Evolutionary conservation across 805 yeast genomes (phyloP), one percentile per base, ranked within the genome.

Genomic region (Candida sithepensis): DNA sequence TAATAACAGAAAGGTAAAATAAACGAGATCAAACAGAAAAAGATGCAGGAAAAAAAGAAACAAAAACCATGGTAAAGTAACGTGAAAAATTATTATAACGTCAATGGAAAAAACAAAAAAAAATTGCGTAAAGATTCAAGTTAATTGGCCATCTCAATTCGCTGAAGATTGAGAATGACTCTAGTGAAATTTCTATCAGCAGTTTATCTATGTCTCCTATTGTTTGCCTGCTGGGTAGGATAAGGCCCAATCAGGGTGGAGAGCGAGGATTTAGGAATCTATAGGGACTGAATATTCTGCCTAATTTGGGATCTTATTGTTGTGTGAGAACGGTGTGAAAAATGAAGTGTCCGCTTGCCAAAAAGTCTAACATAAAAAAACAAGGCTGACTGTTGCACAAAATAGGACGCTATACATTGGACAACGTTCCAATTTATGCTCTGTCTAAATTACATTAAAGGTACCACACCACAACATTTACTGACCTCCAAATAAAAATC

Each of bases 261-360:
- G 10, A 39, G 41, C 41, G 32, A 39, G 43, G 34, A 32, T 18
- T n/a, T n/a, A n/a, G n/a, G n/a, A n/a, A n/a, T n/a, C n/a, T 12
- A n/a, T 20, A 19, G 16, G 16, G 14, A 12, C 14, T 12, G 14
- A 30, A 30, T 30, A 30, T 7, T 30, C 34, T 30, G 34, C 16
- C 34, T 14, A 30, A 30, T 12, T 30, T 30, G 34, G 34, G 34
- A 30, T 24, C 69, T 68, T 37, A 61, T 71, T 41, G 64, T 77
- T 48, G 75, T 72, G 79, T 80, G 51, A 77, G 12, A n/a, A 9
- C 7, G 8, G 12, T 10, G 22, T 8, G 39, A 37, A 8, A 37
- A 20, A 20, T 8, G 10, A 7, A 24, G 9, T 24, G 28, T 24
- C 10, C 10, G 28, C n/a, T 24, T 24, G 28, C 28, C 10, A 24